Conservation (phyloP, 257 asterid genomes). For the Lantana camara region DNA sequence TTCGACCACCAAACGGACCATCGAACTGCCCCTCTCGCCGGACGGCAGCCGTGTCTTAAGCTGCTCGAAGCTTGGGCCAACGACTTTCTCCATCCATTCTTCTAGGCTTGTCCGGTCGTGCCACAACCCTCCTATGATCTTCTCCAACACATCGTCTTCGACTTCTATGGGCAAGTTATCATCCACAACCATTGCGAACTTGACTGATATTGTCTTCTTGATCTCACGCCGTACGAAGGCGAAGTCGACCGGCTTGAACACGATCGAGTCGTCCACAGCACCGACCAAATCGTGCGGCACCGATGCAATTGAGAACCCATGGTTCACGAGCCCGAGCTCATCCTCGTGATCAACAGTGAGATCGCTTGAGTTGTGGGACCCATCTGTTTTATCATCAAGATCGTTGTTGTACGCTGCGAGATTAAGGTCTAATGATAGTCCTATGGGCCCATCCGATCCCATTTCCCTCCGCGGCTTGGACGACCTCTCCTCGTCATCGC, state of each 20-base stretch:
- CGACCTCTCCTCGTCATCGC: slow-evolving; percentile 37
- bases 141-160: slow-evolving; percentile 64
- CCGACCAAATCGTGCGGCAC: slow-evolving; percentile 74
- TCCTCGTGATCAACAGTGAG: slow-evolving; percentile 75
- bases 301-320: slow-evolving; percentile 52
- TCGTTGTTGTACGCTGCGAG: slow-evolving; percentile 44
- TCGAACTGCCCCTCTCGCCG: slow-evolving; percentile 28
- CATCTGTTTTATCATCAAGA: slow-evolving; percentile 61
- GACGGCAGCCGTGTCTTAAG: slow-evolving; percentile 44
- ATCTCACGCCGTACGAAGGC: slow-evolving; percentile 70
- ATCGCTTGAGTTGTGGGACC: slow-evolving; percentile 75
- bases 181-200: slow-evolving; percentile 56
- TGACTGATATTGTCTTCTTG: slow-evolving; percentile 63
- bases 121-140: slow-evolving; percentile 83
- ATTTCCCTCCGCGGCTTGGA: slow-evolving; percentile 53
- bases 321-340: slow-evolving; percentile 48
- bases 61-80: slow-evolving; percentile 60
- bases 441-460: slow-evolving; percentile 41
- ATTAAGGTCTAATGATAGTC: slow-evolving; percentile 78
- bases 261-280: slow-evolving; percentile 69
- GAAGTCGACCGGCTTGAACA: slow-evolving; percentile 67
- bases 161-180: slow-evolving; percentile 63
- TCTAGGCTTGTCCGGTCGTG: slow-evolving; percentile 62
- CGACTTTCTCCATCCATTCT: slow-evolving; percentile 68
- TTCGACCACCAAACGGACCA: slow-evolving; percentile 65